Base-by-base conservation (phyloP, 768 basidiomycete species). In the Suillus variegatus region DNA sequence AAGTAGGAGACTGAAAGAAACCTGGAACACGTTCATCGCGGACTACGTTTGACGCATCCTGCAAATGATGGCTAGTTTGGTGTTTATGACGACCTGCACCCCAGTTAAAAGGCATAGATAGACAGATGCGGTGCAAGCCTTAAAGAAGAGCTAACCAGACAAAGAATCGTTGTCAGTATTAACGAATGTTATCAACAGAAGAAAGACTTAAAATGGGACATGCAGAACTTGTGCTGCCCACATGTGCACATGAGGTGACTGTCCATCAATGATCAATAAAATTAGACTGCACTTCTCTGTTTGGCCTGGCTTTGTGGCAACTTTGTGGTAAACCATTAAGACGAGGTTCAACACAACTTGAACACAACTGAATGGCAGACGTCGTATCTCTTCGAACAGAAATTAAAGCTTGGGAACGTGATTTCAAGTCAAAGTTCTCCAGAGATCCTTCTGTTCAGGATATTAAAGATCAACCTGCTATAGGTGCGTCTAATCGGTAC, bases 371-470 rank as follows among this genome's bases (percentile, higher is more conserved):
- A 57, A 72, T 75, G 72, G 55, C 67, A 16, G 55, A 67, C 10
- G 66, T 76, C 44, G 49, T 62, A 0, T 67, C 80, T 57, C 76
- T 93, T 41, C 85, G 87, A 12, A 79, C 88, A 66, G 87, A 94
- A 72, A 86, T 94, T 66, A 94, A 94, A 75, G 66, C 79, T 51
- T 94, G 92, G 88, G 93, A 94, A 72, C 88, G 87, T 66, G 80
- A 81, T 22, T 94, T 93, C 76, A 85, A 82, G 64, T 75, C 78
- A 0, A 70, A 68, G 0, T 79, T 92, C 73, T 85, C 83, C 47
- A 82, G 85, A 66, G 82, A 85, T 41, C 88, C 92, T 0, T 83
- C 86, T 35, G 76, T 92, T 2, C 83, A 92, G 57, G 93, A 94
- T 70, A 93, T 94, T 63, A 89, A 82, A 72, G 77, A 82, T 51